Evolutionary conservation across 176 grass and related monocot genomes (phyloP).

Genomic region (Eleusine coracana): DNA sequence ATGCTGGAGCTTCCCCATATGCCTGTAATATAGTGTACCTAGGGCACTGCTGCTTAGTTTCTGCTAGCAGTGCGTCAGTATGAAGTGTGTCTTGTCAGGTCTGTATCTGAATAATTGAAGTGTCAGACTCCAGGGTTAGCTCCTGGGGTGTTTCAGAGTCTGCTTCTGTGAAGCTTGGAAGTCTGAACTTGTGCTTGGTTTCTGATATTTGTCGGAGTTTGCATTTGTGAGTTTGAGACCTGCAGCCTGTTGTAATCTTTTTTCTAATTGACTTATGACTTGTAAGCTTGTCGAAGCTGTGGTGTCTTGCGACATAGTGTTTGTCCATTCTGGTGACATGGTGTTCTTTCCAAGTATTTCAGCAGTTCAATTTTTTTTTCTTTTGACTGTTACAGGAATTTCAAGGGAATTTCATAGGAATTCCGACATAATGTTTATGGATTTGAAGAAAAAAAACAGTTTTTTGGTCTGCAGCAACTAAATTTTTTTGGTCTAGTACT

Average conservation of each 20-base stretch:
- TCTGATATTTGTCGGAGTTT: neutral
- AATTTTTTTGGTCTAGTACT: neutral
- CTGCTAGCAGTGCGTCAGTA: conserved; percentile 1
- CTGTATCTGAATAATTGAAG: conserved; percentile 38
- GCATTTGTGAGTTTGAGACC: neutral
- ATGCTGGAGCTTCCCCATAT: conserved; percentile 39
- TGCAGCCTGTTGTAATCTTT: neutral
- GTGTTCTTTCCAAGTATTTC: neutral
- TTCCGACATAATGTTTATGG: neutral
- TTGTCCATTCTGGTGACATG: neutral
- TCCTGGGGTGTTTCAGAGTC: conserved; percentile 15
- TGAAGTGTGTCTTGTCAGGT: neutral
- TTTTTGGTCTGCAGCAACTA: neutral
- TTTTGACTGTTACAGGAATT: neutral
- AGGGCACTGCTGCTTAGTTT: conserved; percentile 18
- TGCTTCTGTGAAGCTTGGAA: conserved; percentile 5
- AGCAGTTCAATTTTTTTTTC: neutral
- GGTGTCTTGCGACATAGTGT: neutral
- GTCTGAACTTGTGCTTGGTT: neutral
- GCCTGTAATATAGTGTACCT: conserved; percentile 43
- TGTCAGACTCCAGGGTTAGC: conserved; percentile 1
- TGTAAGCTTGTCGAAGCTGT: conserved; percentile 5
- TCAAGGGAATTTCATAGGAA: neutral
- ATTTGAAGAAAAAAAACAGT: too few species aligned
- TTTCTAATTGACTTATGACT: neutral